Evolutionary conservation across 2,329 filamentous ascomycete species (phyloP), one percentile per base, ranked within the genome.

Genomic region (Myriosclerotinia curreyana): DNA sequence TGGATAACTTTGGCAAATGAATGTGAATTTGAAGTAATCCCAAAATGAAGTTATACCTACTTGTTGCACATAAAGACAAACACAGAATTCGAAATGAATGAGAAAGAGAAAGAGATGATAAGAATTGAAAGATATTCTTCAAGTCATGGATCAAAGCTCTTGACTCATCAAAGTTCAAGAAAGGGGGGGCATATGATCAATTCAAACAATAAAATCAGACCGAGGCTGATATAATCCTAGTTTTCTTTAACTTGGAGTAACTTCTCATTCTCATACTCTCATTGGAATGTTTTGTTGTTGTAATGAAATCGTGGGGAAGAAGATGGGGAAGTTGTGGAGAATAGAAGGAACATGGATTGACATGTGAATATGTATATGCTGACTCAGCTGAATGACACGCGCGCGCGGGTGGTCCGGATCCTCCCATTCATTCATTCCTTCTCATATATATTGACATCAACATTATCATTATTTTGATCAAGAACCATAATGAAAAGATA

Each of bases 301-400:
- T 40, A 55, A 36, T 46, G 40, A 46, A 17, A 58, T 58, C 40
- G 28, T 58, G 54, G 54, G 54, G 40, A 15, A n/a, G n/a, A n/a
- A n/a, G n/a, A n/a, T n/a, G n/a, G n/a, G n/a, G n/a, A n/a, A n/a
- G n/a, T n/a, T n/a, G n/a, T n/a, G n/a, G n/a, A n/a, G n/a, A n/a
- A n/a, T n/a, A n/a, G n/a, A n/a, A n/a, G n/a, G n/a, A n/a, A n/a
- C n/a, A n/a, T n/a, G n/a, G n/a, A n/a, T n/a, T 58, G 54, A 22
- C 54, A 58, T 46, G 54, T 58, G 54, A 58, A 46, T 34, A 58
- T 46, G 40, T 1, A 44, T 34, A 46, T 46, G 40, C 5, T 58
- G 54, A 58, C 54, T 46, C 40, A 46, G 40, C 40, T 36, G 20
- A 11, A 11, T 44, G 38, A 20, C 22, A 22, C 22, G 5, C 22